Evolutionary conservation across 495 filamentous ascomycete species (phyloP).

Genomic region (Talaromyces thailandensis): DNA sequence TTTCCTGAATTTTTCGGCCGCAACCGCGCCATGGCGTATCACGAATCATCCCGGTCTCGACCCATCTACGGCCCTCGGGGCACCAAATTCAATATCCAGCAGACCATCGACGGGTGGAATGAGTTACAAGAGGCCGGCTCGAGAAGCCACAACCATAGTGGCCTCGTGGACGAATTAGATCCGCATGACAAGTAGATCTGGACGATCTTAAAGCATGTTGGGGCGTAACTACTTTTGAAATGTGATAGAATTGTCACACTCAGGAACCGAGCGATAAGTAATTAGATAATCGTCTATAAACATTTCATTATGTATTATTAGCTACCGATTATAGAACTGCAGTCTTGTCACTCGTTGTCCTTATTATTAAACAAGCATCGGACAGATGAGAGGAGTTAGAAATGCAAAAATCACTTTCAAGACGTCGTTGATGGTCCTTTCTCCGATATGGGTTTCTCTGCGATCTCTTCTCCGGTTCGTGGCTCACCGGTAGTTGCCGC

Average conservation of each 20-base stretch:
- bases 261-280: not conserved
- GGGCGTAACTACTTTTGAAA: not conserved
- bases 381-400: not conserved
- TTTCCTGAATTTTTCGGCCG: slow-evolving; percentile 13
- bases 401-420: not conserved
- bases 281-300: not conserved
- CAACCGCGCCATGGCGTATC: not conserved
- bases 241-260: not conserved
- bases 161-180: not conserved
- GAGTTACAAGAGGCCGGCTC: not conserved
- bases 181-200: not conserved
- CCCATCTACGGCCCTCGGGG: no score
- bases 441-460: not conserved
- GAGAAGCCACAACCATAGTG: not conserved
- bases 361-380: not conserved
- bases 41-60: not conserved
- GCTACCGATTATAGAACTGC: not conserved
- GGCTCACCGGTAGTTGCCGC: not conserved
- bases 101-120: not conserved
- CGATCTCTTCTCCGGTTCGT: not conserved
- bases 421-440: not conserved
- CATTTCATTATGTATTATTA: not conserved
- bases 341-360: not conserved
- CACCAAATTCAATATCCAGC: not conserved
- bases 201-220: not conserved